These are phyloP conservation scores for Vigna hirtella DNA, from an alignment of 306 rosid species.

Conservation along the genomic window DNA sequence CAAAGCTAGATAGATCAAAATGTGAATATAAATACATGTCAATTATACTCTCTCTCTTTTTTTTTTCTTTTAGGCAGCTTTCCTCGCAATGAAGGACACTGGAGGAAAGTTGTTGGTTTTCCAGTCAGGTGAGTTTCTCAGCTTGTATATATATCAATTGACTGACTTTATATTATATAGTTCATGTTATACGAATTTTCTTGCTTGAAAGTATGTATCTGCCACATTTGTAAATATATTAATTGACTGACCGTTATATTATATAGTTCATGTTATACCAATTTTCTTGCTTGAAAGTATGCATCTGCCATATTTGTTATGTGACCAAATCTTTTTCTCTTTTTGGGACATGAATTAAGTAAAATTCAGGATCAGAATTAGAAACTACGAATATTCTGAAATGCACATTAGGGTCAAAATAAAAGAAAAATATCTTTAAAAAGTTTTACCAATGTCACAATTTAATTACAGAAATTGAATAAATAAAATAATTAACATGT, in stretches of 20 bases:
- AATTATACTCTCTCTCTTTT: not conserved
- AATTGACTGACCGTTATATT: not conserved
- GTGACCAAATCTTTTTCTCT: conserved; percentile 1
- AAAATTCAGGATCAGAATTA: conserved; percentile 12
- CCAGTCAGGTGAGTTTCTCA: conserved; percentile 86
- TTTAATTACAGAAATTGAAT: conserved; percentile 29
- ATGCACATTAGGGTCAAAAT: conserved; percentile 4
- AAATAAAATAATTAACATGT: not conserved
- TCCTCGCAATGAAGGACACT: conserved; percentile 89
- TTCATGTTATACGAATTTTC: conserved; percentile 8
- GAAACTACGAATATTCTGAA: conserved; percentile 23
- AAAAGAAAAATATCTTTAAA: not conserved
- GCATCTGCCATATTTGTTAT: conserved; percentile 29
- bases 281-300: not conserved
- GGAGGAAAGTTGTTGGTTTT: conserved; percentile 96
- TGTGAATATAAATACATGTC: conserved; percentile 13
- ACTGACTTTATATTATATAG: conserved; percentile 10
- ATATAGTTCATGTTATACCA: conserved; percentile 6
- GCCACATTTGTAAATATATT: conserved; percentile 11
- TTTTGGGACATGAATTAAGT: conserved; percentile 15
- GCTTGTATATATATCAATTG: conserved; percentile 13
- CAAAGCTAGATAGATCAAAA: not conserved
- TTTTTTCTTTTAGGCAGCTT: conserved; percentile 73
- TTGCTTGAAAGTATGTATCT: conserved; percentile 3
- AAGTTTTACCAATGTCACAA: not conserved